A percentile compares a stretch with the other conserved stretches of the same genome.
Evolutionary conservation across 176 grass and related monocot species (phyloP).

Genomic region (Chrysopogon serrulatus): DNA sequence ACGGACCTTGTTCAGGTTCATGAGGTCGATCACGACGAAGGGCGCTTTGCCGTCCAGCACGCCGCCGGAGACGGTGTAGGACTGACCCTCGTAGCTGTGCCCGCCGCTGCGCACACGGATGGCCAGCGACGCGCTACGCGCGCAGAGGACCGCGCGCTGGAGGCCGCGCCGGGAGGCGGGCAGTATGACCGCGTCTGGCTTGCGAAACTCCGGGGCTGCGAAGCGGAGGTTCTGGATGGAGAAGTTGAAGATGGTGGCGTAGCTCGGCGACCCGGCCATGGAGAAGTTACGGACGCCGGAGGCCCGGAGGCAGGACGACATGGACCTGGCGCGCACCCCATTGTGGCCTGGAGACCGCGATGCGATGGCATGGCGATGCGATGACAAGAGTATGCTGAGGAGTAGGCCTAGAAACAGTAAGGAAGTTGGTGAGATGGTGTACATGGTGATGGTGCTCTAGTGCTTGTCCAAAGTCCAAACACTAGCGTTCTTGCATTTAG

Average conservation of each 20-base stretch:
- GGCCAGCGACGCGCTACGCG: not conserved
- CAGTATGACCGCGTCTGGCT: conserved; percentile 40
- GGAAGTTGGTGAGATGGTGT: not conserved
- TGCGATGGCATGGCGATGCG: not conserved
- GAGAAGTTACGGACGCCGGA: conserved; percentile 56
- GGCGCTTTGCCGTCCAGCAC: conserved; percentile 25
- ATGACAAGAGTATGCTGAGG: not conserved
- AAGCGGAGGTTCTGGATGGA: conserved; percentile 68
- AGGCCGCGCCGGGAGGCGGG: conserved; percentile 30
- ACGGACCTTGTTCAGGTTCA: conserved; percentile 36
- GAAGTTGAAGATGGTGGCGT: conserved; percentile 36
- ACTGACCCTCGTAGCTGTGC: conserved; percentile 73
- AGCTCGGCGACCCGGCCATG: conserved; percentile 29
- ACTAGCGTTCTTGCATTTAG: too few species aligned
- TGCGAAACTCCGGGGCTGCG: conserved; percentile 23
- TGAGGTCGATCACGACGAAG: conserved; percentile 55
- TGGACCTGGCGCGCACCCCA: too few species aligned
- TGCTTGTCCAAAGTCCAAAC: too few species aligned
- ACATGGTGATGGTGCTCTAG: not conserved
- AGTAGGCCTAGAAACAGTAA: not conserved
- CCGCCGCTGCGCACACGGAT: too few species aligned
- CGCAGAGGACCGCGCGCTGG: conserved; percentile 31
- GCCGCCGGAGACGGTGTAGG: too few species aligned
- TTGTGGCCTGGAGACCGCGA: conserved; percentile 11
- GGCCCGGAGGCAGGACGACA: too few species aligned